Evolutionary conservation across 768 basidiomycete species (phyloP).

Genomic region (Naganishia friedmannii): DNA sequence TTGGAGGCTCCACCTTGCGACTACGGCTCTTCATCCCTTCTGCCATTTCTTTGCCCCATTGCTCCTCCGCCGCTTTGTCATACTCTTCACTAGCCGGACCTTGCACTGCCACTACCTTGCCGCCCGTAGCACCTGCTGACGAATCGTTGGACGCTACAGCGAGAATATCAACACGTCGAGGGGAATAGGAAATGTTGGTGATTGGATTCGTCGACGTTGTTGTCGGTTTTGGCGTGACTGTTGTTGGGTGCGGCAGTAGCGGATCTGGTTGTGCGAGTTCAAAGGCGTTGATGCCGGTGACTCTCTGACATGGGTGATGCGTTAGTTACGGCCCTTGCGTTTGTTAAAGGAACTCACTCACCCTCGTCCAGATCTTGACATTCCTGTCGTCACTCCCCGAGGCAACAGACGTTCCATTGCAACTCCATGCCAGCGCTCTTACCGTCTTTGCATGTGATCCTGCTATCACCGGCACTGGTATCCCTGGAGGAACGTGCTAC

Average conservation of each 20-base stretch:
- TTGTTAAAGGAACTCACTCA: neutral
- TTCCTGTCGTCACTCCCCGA: constrained; percentile 27
- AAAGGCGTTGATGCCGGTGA: constrained; percentile 1
- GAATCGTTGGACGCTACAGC: constrained; percentile 24
- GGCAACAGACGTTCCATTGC: constrained; percentile 18
- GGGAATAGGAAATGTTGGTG: constrained; percentile 19
- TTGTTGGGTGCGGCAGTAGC: constrained; percentile 1
- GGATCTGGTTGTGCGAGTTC: constrained; percentile 17
- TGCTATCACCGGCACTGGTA: constrained; percentile 7
- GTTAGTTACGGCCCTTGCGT: neutral
- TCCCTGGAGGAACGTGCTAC: constrained; percentile 9
- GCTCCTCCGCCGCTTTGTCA: constrained; percentile 4
- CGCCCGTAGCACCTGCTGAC: neutral
- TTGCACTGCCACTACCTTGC: constrained; percentile 9
- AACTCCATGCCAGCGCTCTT: constrained; percentile 21
- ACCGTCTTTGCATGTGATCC: constrained; percentile 16
- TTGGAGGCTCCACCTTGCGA: constrained; percentile 6
- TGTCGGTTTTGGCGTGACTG: constrained; percentile 6
- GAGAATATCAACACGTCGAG: constrained; percentile 26
- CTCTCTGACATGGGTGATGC: neutral
- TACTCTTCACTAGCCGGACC: constrained; percentile 6
- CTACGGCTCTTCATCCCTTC: constrained; percentile 7
- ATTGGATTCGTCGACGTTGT: constrained; percentile 22
- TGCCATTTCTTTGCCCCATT: neutral
- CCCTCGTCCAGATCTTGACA: constrained; percentile 31